phyloP scores from a whole-genome alignment of 805 yeast genomes.

The Starmerella khaoyaiensis region DNA sequence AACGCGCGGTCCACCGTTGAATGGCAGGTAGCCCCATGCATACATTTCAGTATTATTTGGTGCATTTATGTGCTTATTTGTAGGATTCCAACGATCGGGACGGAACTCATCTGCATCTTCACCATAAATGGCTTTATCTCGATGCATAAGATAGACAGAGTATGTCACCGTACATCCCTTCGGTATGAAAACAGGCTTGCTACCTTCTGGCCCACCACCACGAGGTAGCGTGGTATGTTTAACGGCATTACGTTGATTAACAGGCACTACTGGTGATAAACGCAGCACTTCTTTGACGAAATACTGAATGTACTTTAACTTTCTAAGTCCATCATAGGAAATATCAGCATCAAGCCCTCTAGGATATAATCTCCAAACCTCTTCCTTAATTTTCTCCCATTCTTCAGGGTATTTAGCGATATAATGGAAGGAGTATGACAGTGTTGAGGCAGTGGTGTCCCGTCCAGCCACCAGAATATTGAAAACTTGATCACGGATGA shows the following conservation, averaged over 20 bases:
- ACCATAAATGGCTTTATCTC: slow-evolving; percentile 31
- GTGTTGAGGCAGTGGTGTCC: slow-evolving; percentile 38
- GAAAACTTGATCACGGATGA: slow-evolving; percentile 36
- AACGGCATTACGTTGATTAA: slow-evolving; percentile 32
- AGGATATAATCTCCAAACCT: slow-evolving; percentile 12
- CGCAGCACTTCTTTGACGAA: slow-evolving; percentile 36
- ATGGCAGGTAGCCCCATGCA: slow-evolving; percentile 37
- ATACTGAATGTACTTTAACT: slow-evolving; percentile 33
- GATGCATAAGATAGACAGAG: slow-evolving; percentile 32
- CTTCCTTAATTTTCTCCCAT: slow-evolving; percentile 28
- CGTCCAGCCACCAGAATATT: slow-evolving; percentile 38
- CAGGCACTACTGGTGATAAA: slow-evolving; percentile 37
- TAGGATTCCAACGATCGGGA: slow-evolving; percentile 37
- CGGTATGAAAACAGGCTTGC: slow-evolving; percentile 29
- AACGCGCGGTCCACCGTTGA: slow-evolving; percentile 40
- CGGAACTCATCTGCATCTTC: slow-evolving; percentile 31
- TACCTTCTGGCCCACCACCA: slow-evolving; percentile 34
- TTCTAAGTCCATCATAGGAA: slow-evolving; percentile 34
- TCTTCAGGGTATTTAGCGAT: slow-evolving; percentile 33
- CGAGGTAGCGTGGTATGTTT: slow-evolving; percentile 35
- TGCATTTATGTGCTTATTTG: too few relatives aligned
- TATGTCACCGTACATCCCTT: slow-evolving; percentile 33
- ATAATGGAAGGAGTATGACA: slow-evolving; percentile 33
- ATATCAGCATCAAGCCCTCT: slow-evolving; percentile 20
- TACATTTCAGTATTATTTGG: too few relatives aligned